phyloP scores from a whole-genome alignment of 2,329 filamentous ascomycete genomes.

The Penicillium sp. region DNA sequence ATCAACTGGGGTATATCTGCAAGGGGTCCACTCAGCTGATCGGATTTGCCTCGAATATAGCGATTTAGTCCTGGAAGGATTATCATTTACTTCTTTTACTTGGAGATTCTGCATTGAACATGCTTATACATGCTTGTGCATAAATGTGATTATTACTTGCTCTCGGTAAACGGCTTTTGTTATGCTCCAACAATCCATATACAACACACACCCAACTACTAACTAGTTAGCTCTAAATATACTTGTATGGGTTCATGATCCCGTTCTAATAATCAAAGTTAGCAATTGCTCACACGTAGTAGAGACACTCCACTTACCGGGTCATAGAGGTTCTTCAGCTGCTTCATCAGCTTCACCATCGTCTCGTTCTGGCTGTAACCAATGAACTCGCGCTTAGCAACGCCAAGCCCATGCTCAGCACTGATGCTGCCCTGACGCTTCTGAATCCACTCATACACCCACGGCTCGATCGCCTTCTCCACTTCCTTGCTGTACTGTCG shows the following conservation, averaged over 20 bases:
- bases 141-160: neutral
- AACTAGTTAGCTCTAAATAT: slow-evolving; percentile 54
- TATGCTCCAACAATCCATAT: neutral
- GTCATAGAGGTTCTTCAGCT: slow-evolving; percentile 91
- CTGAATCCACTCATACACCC: slow-evolving; percentile 95
- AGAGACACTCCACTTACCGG: slow-evolving; percentile 62
- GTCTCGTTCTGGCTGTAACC: slow-evolving; percentile 86
- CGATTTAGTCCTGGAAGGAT: neutral
- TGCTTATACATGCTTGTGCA: neutral
- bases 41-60: neutral
- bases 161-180: neutral
- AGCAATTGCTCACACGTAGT: slow-evolving; percentile 8
- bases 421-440: slow-evolving; percentile 89
- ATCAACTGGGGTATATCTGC: slow-evolving; percentile 13
- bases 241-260: slow-evolving; percentile 99
- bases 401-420: slow-evolving; percentile 88
- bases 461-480: slow-evolving; percentile 85
- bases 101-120: neutral
- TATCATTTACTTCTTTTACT: slow-evolving; percentile 1
- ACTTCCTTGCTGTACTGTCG: slow-evolving; percentile 81
- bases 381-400: slow-evolving; percentile 95
- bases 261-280: slow-evolving; percentile 64
- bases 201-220: neutral
- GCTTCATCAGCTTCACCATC: slow-evolving; percentile 88
- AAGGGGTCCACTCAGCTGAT: slow-evolving; percentile 17